Evolutionary conservation across 2,329 filamentous ascomycete genomes (phyloP), one percentile per base, ranked within the genome.

Genomic region (Grosmannia serpens): DNA sequence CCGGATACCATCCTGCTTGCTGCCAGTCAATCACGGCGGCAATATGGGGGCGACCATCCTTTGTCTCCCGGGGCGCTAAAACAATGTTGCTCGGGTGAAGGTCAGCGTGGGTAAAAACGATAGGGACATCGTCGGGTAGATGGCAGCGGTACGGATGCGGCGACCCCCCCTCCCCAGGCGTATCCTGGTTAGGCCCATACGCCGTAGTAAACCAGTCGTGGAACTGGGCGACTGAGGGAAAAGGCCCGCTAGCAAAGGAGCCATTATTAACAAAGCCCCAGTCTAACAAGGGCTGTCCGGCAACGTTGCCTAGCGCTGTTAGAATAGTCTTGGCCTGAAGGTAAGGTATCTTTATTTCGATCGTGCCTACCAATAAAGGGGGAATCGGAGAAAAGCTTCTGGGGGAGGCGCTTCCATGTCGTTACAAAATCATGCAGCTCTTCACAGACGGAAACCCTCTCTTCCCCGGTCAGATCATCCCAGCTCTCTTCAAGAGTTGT

Each of bases 101-200:
- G 64, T 72, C 69, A 55, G 57, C 64, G 62, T 71, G 68, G n/a
- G 68, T 71, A 53, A 71, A 68, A 35, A 65, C 65, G 44, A 71
- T 67, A 24, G 60, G 46, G 10, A 56, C 62, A 57, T 68, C 60
- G 59, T 71, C 69, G 46, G 62, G 64, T 26, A 70, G 20, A 55
- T 60, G 59, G 60, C 59, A 55, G 24, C 63, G 59, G 52, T 56
- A 65, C 22, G 64, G 65, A 62, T 70, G 63, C 31, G 59, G 53
- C 15, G 35, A 55, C 24, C 53, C 38, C 17, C 35, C 35, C 24
- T 47, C 26, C 53, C 53, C 47, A 20, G 35, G 53, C 53, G n/a
- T 22, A 38, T 47, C 38, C 26, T 24, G 35, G 17, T 46, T 27
- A 22, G 53, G 53, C 13, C 53, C 53, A 31, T 47, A 55, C 41